Evolutionary conservation across 495 filamentous ascomycete species (phyloP).

Genomic region (Lasiosphaeria hispida): DNA sequence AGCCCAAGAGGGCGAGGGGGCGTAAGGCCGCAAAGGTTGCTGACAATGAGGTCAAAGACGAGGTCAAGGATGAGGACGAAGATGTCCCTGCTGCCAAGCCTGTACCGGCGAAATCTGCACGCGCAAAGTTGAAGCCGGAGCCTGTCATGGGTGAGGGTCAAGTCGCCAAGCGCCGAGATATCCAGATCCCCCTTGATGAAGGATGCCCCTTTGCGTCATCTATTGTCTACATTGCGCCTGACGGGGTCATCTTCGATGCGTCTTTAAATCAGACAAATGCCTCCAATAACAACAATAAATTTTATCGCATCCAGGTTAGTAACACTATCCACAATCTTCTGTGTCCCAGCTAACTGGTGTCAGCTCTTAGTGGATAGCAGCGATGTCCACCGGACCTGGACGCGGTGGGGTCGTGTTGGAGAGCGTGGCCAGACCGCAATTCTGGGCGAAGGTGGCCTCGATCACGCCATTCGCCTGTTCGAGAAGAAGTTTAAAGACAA

Average conservation of each 20-base stretch:
- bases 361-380: constrained; percentile 36
- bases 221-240: constrained; percentile 62
- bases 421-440: constrained; percentile 60
- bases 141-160: constrained; percentile 39
- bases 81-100: constrained; percentile 13
- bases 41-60: constrained; percentile 21
- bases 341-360: constrained; percentile 1
- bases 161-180: constrained; percentile 42
- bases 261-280: constrained; percentile 61
- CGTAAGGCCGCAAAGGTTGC: constrained; percentile 33
- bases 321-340: background rate
- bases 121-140: constrained; percentile 20
- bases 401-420: constrained; percentile 77
- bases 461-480: constrained; percentile 53
- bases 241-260: constrained; percentile 64
- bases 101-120: background rate
- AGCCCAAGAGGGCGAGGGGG: constrained; percentile 24
- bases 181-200: constrained; percentile 50
- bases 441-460: constrained; percentile 42
- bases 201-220: constrained; percentile 30
- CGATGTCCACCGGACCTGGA: constrained; percentile 55
- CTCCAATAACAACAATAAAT: constrained; percentile 66
- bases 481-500: constrained; percentile 78
- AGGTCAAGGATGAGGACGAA: background rate
- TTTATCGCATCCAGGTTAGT: constrained; percentile 61